These are phyloP conservation scores for Sclerotinia subarctica DNA, from an alignment of 2,329 filamentous ascomycete genomes.

Conservation along the genomic window DNA sequence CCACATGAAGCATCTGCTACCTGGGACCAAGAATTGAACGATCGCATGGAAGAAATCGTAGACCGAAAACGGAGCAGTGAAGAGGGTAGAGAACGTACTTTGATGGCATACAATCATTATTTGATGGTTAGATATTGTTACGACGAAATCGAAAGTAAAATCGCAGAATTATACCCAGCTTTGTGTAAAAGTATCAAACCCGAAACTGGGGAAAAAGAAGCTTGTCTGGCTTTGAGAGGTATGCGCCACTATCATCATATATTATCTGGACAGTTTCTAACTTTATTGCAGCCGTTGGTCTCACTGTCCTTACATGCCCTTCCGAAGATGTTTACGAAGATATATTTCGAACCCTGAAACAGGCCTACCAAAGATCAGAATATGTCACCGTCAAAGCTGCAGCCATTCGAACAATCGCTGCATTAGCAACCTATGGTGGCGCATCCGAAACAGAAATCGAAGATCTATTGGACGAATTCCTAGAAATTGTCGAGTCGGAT, in stretches of 20 bases:
- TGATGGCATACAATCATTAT: constrained; percentile 56
- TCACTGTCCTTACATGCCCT: constrained; percentile 60
- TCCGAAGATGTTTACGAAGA: constrained; percentile 60
- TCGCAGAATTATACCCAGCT: constrained; percentile 55
- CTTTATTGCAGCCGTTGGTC: constrained; percentile 51
- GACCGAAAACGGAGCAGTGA: constrained; percentile 66
- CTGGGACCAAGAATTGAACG: constrained; percentile 56
- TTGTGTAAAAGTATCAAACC: constrained; percentile 61
- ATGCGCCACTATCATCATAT: constrained; percentile 17
- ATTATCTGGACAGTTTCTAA: neutral
- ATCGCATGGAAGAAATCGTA: constrained; percentile 61
- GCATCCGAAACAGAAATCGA: constrained; percentile 59
- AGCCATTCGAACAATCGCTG: constrained; percentile 62
- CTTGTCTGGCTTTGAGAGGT: constrained; percentile 59
- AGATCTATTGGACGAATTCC: constrained; percentile 62
- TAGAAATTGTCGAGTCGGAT: constrained; percentile 67
- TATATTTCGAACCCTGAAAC: constrained; percentile 54
- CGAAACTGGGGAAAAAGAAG: constrained; percentile 61
- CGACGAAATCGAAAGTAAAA: constrained; percentile 54
- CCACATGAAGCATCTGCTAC: constrained; percentile 46
- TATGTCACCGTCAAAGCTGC: constrained; percentile 56
- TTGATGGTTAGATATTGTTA: constrained; percentile 60
- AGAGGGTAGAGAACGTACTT: constrained; percentile 58
- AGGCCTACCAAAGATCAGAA: constrained; percentile 57
- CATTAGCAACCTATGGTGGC: constrained; percentile 62